Evolutionary conservation across 2,329 filamentous ascomycete species (phyloP).

Genomic region (Graphilbum sp.): DNA sequence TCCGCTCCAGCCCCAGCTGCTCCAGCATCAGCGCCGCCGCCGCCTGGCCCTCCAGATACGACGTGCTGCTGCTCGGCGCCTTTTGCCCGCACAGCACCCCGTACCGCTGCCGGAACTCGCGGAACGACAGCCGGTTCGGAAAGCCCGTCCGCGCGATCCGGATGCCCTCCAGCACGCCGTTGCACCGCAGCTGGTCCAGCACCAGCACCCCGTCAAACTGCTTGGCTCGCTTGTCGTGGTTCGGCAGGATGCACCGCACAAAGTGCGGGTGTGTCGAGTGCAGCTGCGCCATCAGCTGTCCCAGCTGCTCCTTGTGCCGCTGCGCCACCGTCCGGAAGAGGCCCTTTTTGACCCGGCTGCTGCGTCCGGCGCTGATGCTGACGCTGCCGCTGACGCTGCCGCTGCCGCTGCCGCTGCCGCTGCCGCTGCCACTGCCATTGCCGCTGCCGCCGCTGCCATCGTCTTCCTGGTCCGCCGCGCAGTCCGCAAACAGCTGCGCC

Average conservation of each 20-base stretch:
- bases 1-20: slow-evolving; percentile 68
- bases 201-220: slow-evolving; percentile 85
- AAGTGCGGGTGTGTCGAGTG: slow-evolving; percentile 97
- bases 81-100: slow-evolving; percentile 63
- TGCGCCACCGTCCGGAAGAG: slow-evolving; percentile 94
- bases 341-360: slow-evolving; percentile 86
- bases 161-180: slow-evolving; percentile 97
- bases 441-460: slow-evolving; percentile 22
- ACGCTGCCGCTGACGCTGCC: neutral
- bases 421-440: slow-evolving; percentile 36
- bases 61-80: too few species aligned
- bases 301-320: slow-evolving; percentile 93
- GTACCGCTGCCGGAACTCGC: slow-evolving; percentile 89
- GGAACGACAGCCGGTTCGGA: slow-evolving; percentile 80
- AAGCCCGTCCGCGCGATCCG: slow-evolving; percentile 94
- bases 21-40: slow-evolving; percentile 77
- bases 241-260: slow-evolving; percentile 91
- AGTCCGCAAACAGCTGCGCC: slow-evolving; percentile 73
- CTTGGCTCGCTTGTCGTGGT: slow-evolving; percentile 94
- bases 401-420: slow-evolving; percentile 24
- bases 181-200: slow-evolving; percentile 91
- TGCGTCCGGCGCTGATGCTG: slow-evolving; percentile 24
- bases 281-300: slow-evolving; percentile 84
- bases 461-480: slow-evolving; percentile 37
- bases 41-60: slow-evolving; percentile 61